phyloP scores from a whole-genome alignment of 768 basidiomycete genomes.

The Mycena galopus region DNA sequence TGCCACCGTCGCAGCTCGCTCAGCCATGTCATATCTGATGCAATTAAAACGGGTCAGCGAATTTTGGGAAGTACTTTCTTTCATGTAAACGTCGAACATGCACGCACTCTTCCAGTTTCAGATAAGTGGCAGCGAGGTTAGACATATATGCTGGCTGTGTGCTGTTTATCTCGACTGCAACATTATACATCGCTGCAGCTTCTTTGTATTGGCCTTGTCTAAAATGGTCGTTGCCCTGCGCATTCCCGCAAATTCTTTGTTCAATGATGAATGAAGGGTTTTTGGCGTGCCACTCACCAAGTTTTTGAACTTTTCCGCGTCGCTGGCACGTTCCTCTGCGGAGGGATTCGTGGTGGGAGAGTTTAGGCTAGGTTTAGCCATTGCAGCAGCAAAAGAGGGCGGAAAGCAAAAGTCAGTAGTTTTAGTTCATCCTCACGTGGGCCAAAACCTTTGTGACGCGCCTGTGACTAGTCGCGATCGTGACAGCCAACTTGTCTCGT shows the following conservation, averaged over 20 bases:
- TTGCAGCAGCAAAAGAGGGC: too few species aligned
- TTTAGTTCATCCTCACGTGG: too few species aligned
- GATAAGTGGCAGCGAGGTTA: conserved; percentile 51
- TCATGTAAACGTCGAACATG: background rate
- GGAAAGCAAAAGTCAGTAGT: too few species aligned
- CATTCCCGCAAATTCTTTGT: too few species aligned
- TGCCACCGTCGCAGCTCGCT: conserved; percentile 52
- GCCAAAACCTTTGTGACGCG: too few species aligned
- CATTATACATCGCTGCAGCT: conserved; percentile 45
- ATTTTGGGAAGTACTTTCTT: background rate
- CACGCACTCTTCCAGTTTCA: conserved; percentile 52
- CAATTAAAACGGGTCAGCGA: background rate
- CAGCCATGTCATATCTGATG: conserved; percentile 55
- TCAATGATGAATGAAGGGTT: background rate
- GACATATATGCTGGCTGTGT: conserved; percentile 51
- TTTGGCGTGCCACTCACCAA: background rate
- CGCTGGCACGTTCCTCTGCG: background rate
- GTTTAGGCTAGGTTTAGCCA: background rate
- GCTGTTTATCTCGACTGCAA: conserved; percentile 47
- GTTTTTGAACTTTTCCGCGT: conserved; percentile 1
- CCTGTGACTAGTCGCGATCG: too few species aligned
- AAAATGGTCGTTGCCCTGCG: conserved; percentile 51
- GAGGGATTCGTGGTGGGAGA: background rate
- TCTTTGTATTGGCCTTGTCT: conserved; percentile 46
- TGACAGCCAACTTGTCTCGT: too few species aligned